Percentiles rank a stretch among this genome's conserved stretches.
phyloP scores from a whole-genome alignment of 2,329 filamentous ascomycete species.

The Torrubiella hemipterigena region DNA sequence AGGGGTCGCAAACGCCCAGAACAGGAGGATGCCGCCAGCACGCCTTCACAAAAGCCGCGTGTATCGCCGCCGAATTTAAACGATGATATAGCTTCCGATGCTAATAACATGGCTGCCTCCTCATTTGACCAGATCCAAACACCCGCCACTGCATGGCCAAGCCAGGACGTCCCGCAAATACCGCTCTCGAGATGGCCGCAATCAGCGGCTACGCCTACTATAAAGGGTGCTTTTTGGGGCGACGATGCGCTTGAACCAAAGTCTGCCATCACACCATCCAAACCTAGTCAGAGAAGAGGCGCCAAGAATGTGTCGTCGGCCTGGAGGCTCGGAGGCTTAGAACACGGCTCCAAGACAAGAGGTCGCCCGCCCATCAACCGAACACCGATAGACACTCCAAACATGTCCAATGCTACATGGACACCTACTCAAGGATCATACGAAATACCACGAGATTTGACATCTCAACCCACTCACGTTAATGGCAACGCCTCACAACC shows the following conservation, averaged over 20 bases:
- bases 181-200: slow-evolving; percentile 61
- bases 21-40: slow-evolving; percentile 39
- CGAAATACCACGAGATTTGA: too few relatives aligned
- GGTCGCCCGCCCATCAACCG: slow-evolving; percentile 67
- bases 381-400: slow-evolving; percentile 49
- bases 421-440: too few relatives aligned
- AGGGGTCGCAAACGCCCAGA: slow-evolving; percentile 52
- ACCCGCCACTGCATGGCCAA: slow-evolving; percentile 11
- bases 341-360: slow-evolving; percentile 57
- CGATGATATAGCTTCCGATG: slow-evolving; percentile 20
- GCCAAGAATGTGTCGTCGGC: slow-evolving; percentile 81
- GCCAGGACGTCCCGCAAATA: slow-evolving; percentile 45
- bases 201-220: slow-evolving; percentile 62
- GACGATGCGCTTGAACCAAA: slow-evolving; percentile 50
- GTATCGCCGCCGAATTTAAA: slow-evolving; percentile 38
- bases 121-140: slow-evolving; percentile 23
- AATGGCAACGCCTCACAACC: too few relatives aligned
- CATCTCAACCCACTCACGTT: too few relatives aligned
- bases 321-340: slow-evolving; percentile 58
- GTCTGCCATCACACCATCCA: slow-evolving; percentile 62
- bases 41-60: slow-evolving; percentile 47
- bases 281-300: slow-evolving; percentile 48
- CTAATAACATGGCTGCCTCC: too few relatives aligned
- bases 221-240: slow-evolving; percentile 36
- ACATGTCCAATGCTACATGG: slow-evolving; percentile 50